These are phyloP conservation scores for Fraxinus baroniana DNA, from an alignment of 305 asterid genomes.

Conservation along the genomic window DNA sequence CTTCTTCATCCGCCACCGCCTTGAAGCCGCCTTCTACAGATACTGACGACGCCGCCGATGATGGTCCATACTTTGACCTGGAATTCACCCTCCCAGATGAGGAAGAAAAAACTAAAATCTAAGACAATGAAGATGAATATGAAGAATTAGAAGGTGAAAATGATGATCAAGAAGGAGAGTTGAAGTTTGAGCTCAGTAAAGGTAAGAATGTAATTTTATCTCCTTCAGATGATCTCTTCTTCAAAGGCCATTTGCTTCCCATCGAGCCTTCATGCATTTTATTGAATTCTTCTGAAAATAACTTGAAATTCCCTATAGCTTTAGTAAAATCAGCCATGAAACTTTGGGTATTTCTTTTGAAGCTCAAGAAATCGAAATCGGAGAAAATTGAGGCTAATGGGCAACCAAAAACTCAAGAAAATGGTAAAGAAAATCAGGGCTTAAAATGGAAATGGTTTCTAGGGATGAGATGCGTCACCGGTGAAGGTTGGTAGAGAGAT, in stretches of 20 bases:
- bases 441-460: too few species aligned
- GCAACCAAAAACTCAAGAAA: constrained; percentile 16
- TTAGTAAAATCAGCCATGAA: constrained; percentile 69
- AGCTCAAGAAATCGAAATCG: constrained; percentile 65
- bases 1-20: too few species aligned
- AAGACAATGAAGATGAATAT: not conserved
- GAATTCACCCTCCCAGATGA: constrained; percentile 37
- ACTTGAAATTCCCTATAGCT: constrained; percentile 51
- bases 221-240: constrained; percentile 56
- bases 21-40: constrained; percentile 20
- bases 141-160: constrained; percentile 18
- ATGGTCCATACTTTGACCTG: constrained; percentile 49
- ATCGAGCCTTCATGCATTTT: constrained; percentile 47
- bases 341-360: constrained; percentile 70
- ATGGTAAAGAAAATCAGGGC: constrained; percentile 11
- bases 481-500: too few species aligned
- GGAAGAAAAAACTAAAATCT: constrained; percentile 1
- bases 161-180: constrained; percentile 22
- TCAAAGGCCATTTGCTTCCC: constrained; percentile 50
- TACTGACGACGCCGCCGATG: constrained; percentile 24
- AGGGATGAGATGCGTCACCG: too few species aligned
- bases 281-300: constrained; percentile 42
- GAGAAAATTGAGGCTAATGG: constrained; percentile 16
- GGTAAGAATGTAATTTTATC: constrained; percentile 38
- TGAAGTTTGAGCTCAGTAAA: constrained; percentile 38